Conservation (phyloP, 371 early-diverging fungal species). For the Haplosporangium sp. region DNA sequence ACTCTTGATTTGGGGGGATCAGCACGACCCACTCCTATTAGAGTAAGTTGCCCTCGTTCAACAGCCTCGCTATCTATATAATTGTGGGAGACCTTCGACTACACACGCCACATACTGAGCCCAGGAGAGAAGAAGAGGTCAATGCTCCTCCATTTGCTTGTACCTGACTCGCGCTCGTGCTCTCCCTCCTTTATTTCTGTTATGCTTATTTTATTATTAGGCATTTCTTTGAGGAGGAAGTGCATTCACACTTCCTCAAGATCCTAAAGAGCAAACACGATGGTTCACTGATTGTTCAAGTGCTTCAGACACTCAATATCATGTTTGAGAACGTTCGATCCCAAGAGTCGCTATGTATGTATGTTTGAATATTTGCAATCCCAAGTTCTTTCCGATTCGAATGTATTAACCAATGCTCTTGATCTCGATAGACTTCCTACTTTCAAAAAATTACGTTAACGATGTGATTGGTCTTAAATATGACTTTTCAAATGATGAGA, state of each 20-base stretch:
- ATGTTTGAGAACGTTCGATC: conserved; percentile 68
- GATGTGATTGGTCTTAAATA: conserved; percentile 62
- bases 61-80: not conserved
- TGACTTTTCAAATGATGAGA: conserved; percentile 67
- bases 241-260: conserved; percentile 46
- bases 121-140: conserved; percentile 8
- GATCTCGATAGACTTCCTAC: conserved; percentile 58
- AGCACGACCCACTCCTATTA: conserved; percentile 60
- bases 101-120: not conserved
- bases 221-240: conserved; percentile 54
- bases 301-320: conserved; percentile 71
- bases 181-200: conserved; percentile 6
- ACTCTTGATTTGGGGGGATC: conserved; percentile 68
- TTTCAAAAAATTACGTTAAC: conserved; percentile 71
- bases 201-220: conserved; percentile 12
- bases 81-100: not conserved
- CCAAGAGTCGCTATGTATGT: conserved; percentile 59
- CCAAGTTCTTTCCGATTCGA: not conserved
- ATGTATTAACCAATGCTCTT: not conserved
- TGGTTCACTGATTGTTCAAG: conserved; percentile 59
- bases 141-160: not conserved
- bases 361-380: not conserved
- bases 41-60: conserved; percentile 42
- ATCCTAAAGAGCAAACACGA: conserved; percentile 40
- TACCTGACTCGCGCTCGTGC: conserved; percentile 7